Percentiles rank a stretch among this genome's conserved stretches.
Evolutionary conservation across 1,139 yeast genomes (phyloP).

Genomic region (Kluyveromyces sp.): DNA sequence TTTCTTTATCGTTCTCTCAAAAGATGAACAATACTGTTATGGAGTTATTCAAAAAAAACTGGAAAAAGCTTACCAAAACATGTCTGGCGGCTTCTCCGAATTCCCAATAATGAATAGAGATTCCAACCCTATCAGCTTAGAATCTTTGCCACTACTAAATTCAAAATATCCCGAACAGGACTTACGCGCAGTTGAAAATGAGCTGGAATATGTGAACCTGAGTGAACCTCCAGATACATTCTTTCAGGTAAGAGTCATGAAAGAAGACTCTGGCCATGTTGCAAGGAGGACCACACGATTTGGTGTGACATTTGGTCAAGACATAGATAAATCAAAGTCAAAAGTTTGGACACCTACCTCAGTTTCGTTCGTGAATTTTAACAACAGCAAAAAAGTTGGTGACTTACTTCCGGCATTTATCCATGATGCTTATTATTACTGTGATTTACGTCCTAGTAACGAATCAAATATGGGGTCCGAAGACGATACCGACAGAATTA

Average conservation of each 20-base stretch:
- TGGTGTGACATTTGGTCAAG: not conserved
- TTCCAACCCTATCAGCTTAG: slow-evolving; percentile 3
- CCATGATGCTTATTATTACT: slow-evolving; percentile 23
- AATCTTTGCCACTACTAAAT: slow-evolving; percentile 20
- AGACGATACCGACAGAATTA: not conserved
- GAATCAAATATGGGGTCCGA: not conserved
- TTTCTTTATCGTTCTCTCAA: slow-evolving; percentile 53
- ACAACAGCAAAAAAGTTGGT: not conserved
- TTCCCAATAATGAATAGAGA: slow-evolving; percentile 16
- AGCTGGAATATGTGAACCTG: slow-evolving; percentile 16
- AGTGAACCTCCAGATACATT: slow-evolving; percentile 16
- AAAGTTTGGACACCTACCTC: slow-evolving; percentile 4
- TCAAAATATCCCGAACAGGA: slow-evolving; percentile 17
- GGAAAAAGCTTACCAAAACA: slow-evolving; percentile 38
- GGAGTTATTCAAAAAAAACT: slow-evolving; percentile 52
- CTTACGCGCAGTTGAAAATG: slow-evolving; percentile 11
- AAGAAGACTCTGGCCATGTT: slow-evolving; percentile 2
- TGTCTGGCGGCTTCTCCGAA: slow-evolving; percentile 33
- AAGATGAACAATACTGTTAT: slow-evolving; percentile 44
- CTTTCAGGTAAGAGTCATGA: slow-evolving; percentile 42
- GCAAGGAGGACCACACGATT: not conserved
- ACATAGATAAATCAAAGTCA: not conserved
- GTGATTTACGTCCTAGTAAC: not conserved
- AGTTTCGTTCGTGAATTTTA: not conserved
- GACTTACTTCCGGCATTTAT: slow-evolving; percentile 5